Conservation (phyloP, 73 alveolate species). For the Symbiodinium natans region DNA sequence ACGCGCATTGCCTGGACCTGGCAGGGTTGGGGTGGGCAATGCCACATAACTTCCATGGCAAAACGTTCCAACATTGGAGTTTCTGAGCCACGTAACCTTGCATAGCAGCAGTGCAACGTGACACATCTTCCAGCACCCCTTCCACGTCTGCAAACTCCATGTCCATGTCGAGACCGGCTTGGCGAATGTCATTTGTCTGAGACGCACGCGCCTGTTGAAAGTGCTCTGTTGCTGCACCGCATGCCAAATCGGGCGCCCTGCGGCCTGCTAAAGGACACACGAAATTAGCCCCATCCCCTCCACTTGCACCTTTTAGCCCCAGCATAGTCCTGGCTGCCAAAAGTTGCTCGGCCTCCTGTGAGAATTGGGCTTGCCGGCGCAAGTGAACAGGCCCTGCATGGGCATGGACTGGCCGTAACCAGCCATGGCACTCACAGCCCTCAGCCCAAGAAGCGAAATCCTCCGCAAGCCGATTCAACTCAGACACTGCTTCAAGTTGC, state of each 20-base stretch:
- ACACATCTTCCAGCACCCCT: not conserved
- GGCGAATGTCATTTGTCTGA: not conserved
- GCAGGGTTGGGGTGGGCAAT: not conserved
- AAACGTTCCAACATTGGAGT: constrained; percentile 3
- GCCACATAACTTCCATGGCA: not conserved
- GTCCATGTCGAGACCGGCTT: no score
- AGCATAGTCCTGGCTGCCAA: not conserved
- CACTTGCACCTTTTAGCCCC: not conserved
- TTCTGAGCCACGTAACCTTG: not conserved
- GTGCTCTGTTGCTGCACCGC: not conserved
- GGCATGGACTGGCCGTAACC: not conserved
- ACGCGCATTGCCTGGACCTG: not conserved
- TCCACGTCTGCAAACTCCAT: not conserved
- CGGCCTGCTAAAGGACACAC: not conserved
- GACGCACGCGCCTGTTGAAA: not conserved
- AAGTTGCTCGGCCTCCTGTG: not conserved
- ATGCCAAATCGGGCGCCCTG: not conserved
- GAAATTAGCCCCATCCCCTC: not conserved
- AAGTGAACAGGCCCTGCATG: no score
- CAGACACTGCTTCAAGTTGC: not conserved
- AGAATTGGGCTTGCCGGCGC: not conserved
- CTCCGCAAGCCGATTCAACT: not conserved
- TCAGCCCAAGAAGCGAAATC: not conserved
- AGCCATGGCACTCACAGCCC: not conserved
- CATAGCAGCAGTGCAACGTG: not conserved